Conservation (phyloP, 2,329 filamentous ascomycete genomes). For the Aspergillus neoniger region DNA sequence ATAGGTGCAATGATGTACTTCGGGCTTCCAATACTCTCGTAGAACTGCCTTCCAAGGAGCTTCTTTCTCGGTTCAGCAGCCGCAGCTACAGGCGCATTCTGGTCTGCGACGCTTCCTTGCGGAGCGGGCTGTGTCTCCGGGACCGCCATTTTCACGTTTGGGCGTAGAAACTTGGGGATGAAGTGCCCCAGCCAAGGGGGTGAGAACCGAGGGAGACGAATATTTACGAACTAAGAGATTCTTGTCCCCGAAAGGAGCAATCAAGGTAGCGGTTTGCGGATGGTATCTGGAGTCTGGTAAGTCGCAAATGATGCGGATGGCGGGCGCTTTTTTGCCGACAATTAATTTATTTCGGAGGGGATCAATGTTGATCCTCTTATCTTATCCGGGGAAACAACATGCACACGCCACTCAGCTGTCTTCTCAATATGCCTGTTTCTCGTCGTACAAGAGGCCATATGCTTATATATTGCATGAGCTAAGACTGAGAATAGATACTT, state of each 20-base stretch:
- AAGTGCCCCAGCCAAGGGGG: slow-evolving; percentile 32
- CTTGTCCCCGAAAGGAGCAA: background rate
- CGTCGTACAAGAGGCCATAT: background rate
- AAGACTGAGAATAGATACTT: background rate
- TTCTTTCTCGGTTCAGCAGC: slow-evolving; percentile 50
- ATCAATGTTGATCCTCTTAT: slow-evolving; percentile 30
- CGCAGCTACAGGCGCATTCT: slow-evolving; percentile 22
- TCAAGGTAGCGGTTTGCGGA: background rate
- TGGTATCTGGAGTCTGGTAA: background rate
- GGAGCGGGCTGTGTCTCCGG: slow-evolving; percentile 22
- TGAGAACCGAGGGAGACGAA: slow-evolving; percentile 32
- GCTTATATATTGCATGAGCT: background rate
- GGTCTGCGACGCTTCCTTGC: slow-evolving; percentile 20
- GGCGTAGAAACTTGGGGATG: slow-evolving; percentile 13
- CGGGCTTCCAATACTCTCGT: slow-evolving; percentile 89
- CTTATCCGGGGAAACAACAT: slow-evolving; percentile 27
- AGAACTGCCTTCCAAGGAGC: slow-evolving; percentile 83
- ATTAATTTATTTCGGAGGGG: slow-evolving; percentile 26
- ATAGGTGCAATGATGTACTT: slow-evolving; percentile 92
- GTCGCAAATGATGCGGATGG: slow-evolving; percentile 7
- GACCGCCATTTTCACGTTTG: slow-evolving; percentile 31
- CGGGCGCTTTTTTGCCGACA: slow-evolving; percentile 25
- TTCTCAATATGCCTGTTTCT: background rate
- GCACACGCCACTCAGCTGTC: background rate
- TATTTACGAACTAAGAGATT: slow-evolving; percentile 25